Base-by-base conservation (phyloP, 2,329 filamentous ascomycete species). In the Cryphonectria carpinicola region DNA sequence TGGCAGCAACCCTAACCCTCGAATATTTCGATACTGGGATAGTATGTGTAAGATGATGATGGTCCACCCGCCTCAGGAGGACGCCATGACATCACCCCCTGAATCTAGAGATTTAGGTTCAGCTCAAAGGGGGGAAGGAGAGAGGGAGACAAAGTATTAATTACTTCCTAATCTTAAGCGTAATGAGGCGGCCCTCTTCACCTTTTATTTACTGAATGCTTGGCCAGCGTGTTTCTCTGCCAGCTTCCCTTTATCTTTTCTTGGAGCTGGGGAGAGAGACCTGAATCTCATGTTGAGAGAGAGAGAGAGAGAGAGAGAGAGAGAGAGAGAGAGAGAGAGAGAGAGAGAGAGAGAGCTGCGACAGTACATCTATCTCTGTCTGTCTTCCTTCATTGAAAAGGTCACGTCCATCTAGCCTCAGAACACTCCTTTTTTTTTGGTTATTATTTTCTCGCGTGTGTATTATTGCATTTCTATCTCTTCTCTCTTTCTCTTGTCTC, bases 61-160 rank as follows among this genome's bases (percentile, higher is more conserved):
- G 41, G 17, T 52, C 62, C 62, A 49, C 62, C 37, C 64, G 64
- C 32, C 64, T 54, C 65, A 37, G 65, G 65, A 66, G 65, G 52
- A 66, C 65, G 65, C 49, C 65, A 37, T 25, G 25, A 35, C 25
- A 35, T 46, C 66, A 68, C 54, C 61, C 61, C 61, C n/a, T 43
- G 37, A 58, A 32, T 58, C 54, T 32, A 32, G 17, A 19, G 46
- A 22, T n/a, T 49, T 49, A 49, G 46, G 46, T 49, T 46, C 46
- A 49, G 5, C 7, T 32, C 13, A 17, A 58, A 32, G 28, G 54
- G 52, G 49, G 52, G 52, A 28, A 28, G 7, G 52, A 56, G 52
- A 4, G 25, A 28, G 6, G 52, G 52, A 25, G 52, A 32, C 19
- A n/a, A n/a, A n/a, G 46, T 62, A 41, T 62, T 62, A 64, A 39